Conservation (phyloP, 257 asterid species). For the Mentha longifolia region DNA sequence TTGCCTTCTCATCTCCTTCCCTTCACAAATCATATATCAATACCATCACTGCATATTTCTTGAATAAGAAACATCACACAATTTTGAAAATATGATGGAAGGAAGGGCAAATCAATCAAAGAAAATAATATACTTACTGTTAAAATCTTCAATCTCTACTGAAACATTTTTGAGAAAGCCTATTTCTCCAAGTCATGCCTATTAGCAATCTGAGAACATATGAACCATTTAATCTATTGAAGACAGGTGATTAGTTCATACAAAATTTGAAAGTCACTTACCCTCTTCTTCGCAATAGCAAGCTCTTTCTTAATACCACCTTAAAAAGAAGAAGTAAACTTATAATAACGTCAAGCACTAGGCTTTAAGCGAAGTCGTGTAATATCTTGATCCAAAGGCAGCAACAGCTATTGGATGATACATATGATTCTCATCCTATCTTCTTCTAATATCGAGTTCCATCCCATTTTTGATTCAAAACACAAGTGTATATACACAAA, state of each 20-base stretch:
- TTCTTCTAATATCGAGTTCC: too few relatives aligned
- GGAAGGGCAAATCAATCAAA: slow-evolving; percentile 14
- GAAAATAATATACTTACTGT: slow-evolving; percentile 35
- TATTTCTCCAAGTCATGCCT: slow-evolving; percentile 61
- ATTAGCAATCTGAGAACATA: slow-evolving; percentile 63
- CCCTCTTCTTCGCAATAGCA: slow-evolving; percentile 75
- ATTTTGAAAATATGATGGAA: slow-evolving; percentile 9
- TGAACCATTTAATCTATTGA: slow-evolving; percentile 25
- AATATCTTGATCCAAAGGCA: too few relatives aligned
- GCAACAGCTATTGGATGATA: too few relatives aligned
- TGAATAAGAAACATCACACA: slow-evolving; percentile 28
- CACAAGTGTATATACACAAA: too few relatives aligned
- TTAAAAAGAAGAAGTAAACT: slow-evolving; percentile 33
- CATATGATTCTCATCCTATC: too few relatives aligned
- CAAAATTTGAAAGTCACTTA: slow-evolving; percentile 34
- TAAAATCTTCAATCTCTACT: slow-evolving; percentile 37
- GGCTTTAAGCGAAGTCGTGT: too few relatives aligned
- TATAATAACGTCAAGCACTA: too few relatives aligned
- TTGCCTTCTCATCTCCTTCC: too few relatives aligned
- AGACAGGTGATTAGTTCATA: slow-evolving; percentile 20
- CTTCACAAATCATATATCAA: too few relatives aligned
- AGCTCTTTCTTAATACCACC: slow-evolving; percentile 77
- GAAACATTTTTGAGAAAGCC: slow-evolving; percentile 69
- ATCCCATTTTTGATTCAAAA: too few relatives aligned
- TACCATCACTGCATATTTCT: too few relatives aligned